A percentile compares a stretch with the other conserved stretches of the same genome.
Evolutionary conservation across 1,284 basidiomycete species (phyloP).

Genomic region (Malassezia slooffiae): DNA sequence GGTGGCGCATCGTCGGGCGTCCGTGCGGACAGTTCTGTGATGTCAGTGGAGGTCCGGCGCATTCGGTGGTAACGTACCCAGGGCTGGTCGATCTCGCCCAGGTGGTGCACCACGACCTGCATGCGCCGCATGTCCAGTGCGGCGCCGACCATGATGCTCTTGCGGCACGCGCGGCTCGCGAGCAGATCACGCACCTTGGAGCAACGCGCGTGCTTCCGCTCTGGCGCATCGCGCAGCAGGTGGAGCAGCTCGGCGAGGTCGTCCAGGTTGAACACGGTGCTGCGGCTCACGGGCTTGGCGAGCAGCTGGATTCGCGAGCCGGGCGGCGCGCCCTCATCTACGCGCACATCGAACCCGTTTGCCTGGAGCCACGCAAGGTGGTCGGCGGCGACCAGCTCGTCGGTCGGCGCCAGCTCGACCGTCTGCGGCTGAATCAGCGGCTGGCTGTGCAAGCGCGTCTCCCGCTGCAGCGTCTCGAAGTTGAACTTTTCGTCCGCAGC

Average conservation of each 20-base stretch:
- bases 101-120: slow-evolving; percentile 69
- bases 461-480: slow-evolving; percentile 81
- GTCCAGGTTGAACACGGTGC: slow-evolving; percentile 65
- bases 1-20: slow-evolving; percentile 75
- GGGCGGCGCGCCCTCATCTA: slow-evolving; percentile 51
- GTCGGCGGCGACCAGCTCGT: slow-evolving; percentile 78
- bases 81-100: slow-evolving; percentile 91
- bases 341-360: slow-evolving; percentile 73
- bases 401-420: slow-evolving; percentile 75
- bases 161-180: slow-evolving; percentile 85
- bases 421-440: slow-evolving; percentile 65
- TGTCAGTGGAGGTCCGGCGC: too few species aligned
- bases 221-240: slow-evolving; percentile 64
- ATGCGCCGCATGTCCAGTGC: slow-evolving; percentile 67
- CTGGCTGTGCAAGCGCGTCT: slow-evolving; percentile 77
- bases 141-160: slow-evolving; percentile 91
- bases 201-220: slow-evolving; percentile 58
- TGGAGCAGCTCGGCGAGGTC: slow-evolving; percentile 92
- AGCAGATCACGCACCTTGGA: slow-evolving; percentile 93
- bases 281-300: slow-evolving; percentile 82
- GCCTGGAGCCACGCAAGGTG: slow-evolving; percentile 66
- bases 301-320: slow-evolving; percentile 58
- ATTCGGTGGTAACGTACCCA: slow-evolving; percentile 52
- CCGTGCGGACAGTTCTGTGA: slow-evolving; percentile 81
- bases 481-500: slow-evolving; percentile 89